Evolutionary conservation across 1,284 basidiomycete genomes (phyloP).

Genomic region (Cryptococcus sp.): DNA sequence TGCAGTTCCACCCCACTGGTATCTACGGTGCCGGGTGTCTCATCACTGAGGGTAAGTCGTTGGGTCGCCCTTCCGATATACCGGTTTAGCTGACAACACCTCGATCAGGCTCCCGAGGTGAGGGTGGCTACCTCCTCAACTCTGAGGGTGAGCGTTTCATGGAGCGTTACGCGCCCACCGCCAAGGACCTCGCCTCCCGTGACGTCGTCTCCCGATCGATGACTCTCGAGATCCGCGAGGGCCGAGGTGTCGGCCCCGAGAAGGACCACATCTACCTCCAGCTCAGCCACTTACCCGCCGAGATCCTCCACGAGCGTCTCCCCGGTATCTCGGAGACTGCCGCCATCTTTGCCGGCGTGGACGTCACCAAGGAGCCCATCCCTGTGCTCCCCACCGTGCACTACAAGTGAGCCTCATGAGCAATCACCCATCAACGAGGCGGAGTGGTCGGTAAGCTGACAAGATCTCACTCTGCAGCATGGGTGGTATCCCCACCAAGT

Average conservation of each 20-base stretch:
- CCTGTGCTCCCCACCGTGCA: slow-evolving; percentile 94
- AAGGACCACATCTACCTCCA: slow-evolving; percentile 98
- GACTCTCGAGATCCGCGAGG: slow-evolving; percentile 98
- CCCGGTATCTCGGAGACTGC: slow-evolving; percentile 99
- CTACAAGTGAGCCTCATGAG: slow-evolving; percentile 72
- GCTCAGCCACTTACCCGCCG: slow-evolving; percentile 93
- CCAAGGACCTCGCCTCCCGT: slow-evolving; percentile 98
- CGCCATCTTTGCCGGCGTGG: slow-evolving; percentile 97
- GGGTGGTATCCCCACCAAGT: slow-evolving; percentile 99
- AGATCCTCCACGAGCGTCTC: slow-evolving; percentile 93
- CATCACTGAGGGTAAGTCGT: slow-evolving; percentile 81
- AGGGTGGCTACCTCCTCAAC: slow-evolving; percentile 98
- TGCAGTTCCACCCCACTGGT: slow-evolving; percentile 99
- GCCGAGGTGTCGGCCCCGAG: slow-evolving; percentile 97
- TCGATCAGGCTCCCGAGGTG: slow-evolving; percentile 83
- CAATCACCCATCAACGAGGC: no score
- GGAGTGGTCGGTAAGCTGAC: slow-evolving; percentile 6
- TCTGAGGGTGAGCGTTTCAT: slow-evolving; percentile 99
- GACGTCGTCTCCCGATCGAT: slow-evolving; percentile 99
- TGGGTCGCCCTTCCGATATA: neutral
- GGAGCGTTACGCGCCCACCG: slow-evolving; percentile 99
- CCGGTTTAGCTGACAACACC: neutral
- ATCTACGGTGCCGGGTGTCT: slow-evolving; percentile 99
- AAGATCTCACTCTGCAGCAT: slow-evolving; percentile 57
- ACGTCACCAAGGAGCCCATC: slow-evolving; percentile 99